Percentiles rank a stretch among this genome's conserved stretches.
phyloP scores from a whole-genome alignment of 306 rosid genomes.

The Luffa acutangula region DNA sequence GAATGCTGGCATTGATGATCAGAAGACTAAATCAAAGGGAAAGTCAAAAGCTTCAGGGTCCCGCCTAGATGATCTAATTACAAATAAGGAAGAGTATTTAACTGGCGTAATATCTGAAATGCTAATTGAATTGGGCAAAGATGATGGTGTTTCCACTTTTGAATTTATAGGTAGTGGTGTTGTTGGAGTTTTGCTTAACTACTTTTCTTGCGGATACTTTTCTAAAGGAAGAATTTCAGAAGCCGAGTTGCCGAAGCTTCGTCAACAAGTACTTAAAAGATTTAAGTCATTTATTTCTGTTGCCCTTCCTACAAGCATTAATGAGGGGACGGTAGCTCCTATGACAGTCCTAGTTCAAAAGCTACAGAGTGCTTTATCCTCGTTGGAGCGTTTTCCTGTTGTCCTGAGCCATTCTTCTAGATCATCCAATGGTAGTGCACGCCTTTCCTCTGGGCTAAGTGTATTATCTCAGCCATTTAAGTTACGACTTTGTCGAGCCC shows the following conservation, averaged over 20 bases:
- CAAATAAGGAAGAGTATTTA: slow-evolving; percentile 53
- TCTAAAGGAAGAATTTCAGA: slow-evolving; percentile 67
- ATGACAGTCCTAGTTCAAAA: slow-evolving; percentile 87
- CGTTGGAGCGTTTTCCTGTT: slow-evolving; percentile 94
- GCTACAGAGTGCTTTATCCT: slow-evolving; percentile 95
- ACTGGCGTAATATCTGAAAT: slow-evolving; percentile 70
- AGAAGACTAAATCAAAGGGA: slow-evolving; percentile 64
- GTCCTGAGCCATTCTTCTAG: slow-evolving; percentile 93
- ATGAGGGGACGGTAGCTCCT: slow-evolving; percentile 31
- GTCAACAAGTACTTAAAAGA: slow-evolving; percentile 71
- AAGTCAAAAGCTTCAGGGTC: slow-evolving; percentile 67
- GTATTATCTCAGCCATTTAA: slow-evolving; percentile 90
- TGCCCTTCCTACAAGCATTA: slow-evolving; percentile 54
- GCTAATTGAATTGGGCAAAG: slow-evolving; percentile 86
- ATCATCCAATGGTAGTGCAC: slow-evolving; percentile 81
- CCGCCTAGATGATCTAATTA: slow-evolving; percentile 35
- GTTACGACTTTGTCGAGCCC: slow-evolving; percentile 90
- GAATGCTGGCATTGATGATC: slow-evolving; percentile 68
- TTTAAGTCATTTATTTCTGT: slow-evolving; percentile 76
- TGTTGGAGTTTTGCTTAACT: slow-evolving; percentile 73
- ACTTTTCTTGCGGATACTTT: slow-evolving; percentile 83
- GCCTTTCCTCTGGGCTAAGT: slow-evolving; percentile 89
- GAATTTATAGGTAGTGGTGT: slow-evolving; percentile 98
- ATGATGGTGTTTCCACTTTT: slow-evolving; percentile 97
- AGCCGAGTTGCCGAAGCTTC: slow-evolving; percentile 69